Evolutionary conservation across 257 asterid genomes (phyloP).

Genomic region (Nyctanthes arbortristis): DNA sequence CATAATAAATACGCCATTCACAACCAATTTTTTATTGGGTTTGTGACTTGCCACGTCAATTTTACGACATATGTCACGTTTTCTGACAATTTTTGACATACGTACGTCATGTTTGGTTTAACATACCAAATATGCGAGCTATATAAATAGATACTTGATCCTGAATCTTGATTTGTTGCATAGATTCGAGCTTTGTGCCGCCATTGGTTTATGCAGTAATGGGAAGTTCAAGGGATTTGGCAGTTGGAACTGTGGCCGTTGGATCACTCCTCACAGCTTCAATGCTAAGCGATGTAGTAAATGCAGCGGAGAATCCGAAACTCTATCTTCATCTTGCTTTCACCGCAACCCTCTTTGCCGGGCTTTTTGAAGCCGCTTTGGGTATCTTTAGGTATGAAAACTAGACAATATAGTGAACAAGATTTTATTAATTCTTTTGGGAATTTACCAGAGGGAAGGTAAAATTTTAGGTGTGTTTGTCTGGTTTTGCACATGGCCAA

Average conservation of each 20-base stretch:
- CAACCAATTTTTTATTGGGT: too few species aligned
- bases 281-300: constrained; percentile 62
- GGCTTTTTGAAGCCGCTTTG: constrained; percentile 61
- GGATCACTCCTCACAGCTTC: constrained; percentile 77
- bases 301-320: constrained; percentile 45
- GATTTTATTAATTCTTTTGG: background rate
- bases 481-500: background rate
- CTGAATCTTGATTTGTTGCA: background rate
- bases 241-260: constrained; percentile 91
- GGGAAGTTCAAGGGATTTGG: constrained; percentile 91
- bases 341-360: constrained; percentile 86
- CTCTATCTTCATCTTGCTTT: constrained; percentile 81
- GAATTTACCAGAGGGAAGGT: background rate
- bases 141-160: too few species aligned
- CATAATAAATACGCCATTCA: too few species aligned
- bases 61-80: too few species aligned
- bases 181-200: constrained; percentile 93
- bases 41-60: too few species aligned
- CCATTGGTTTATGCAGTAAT: constrained; percentile 76
- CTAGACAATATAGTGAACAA: background rate
- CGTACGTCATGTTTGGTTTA: background rate
- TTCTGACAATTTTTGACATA: too few species aligned
- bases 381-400: constrained; percentile 73
- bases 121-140: background rate
- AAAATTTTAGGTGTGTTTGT: background rate